Conservation (phyloP, 257 asterid genomes). For the Fraxinus americana region DNA sequence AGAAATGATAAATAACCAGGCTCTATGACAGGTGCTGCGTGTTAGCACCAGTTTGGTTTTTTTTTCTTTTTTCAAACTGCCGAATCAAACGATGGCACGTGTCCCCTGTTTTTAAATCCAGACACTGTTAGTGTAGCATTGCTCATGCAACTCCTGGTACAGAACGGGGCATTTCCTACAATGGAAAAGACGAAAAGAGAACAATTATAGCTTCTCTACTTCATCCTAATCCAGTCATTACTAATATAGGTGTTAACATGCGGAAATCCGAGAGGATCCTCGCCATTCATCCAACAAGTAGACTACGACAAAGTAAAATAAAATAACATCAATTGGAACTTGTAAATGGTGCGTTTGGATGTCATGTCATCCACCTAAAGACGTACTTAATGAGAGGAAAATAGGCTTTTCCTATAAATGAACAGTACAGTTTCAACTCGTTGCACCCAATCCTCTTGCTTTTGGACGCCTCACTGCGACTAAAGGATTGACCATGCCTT, state of each 20-base stretch:
- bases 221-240: too few species aligned
- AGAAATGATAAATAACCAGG: too few species aligned
- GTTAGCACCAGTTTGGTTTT: too few species aligned
- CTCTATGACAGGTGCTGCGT: too few species aligned
- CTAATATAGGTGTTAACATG: too few species aligned
- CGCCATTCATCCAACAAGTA: not conserved
- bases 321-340: not conserved
- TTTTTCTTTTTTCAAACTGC: too few species aligned
- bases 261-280: not conserved
- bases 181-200: too few species aligned
- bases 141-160: too few species aligned
- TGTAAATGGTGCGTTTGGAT: not conserved
- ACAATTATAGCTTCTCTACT: too few species aligned
- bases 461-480: slow-evolving; percentile 76
- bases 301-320: not conserved
- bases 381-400: slow-evolving; percentile 13
- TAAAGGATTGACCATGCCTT: slow-evolving; percentile 79
- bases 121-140: too few species aligned
- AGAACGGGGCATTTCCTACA: not conserved
- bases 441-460: slow-evolving; percentile 75
- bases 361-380: slow-evolving; percentile 5
- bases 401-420: slow-evolving; percentile 13
- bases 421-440: slow-evolving; percentile 27
- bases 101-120: too few species aligned
- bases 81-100: too few species aligned